Base-by-base conservation (phyloP, 495 filamentous ascomycete species). In the Lasiosphaeriaceae sp. region DNA sequence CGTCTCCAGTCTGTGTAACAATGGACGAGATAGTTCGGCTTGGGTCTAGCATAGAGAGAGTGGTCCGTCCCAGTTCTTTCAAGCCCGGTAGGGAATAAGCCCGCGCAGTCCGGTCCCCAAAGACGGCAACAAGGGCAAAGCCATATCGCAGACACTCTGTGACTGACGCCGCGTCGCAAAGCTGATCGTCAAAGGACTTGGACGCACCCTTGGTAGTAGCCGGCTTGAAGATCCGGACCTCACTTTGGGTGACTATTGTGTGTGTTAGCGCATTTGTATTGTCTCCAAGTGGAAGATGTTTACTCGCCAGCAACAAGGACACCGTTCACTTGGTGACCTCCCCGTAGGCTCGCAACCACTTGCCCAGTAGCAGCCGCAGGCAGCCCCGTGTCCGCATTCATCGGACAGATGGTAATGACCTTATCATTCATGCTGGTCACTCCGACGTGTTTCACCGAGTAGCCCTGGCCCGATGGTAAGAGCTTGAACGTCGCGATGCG, bases 401-500 rank as follows among this genome's bases (percentile, higher is more conserved):
- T 80, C 2, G 94, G 91, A 43, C 80, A 80, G 45, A 98, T 85
- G 22, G 80, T 82, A 39, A 96, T 80, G 19, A 97, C 76, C 54
- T 75, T 83, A 55, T 90, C 90, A 45, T 88, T 84, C n/a, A 90
- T 64, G 16, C 79, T 63, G 16, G 78, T 75, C 21, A 83, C 74
- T 9, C 93, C 92, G 8, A 77, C 87, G 60, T 87, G 81, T 29
- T 85, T 77, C 26, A 85, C 92, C n/a, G 79, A 77, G 68, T 95
- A 97, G 5, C 89, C 85, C 61, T 79, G 77, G 2, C 77, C 70
- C 8, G 83, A 76, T 2, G 94, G 94, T 8, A 97, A 74, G 17
- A 98, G 76, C 72, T 94, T 96, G 74, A 97, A 92, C 0, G 94
- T 97, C 19, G 84, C 84, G 26, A 97, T 73, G 55, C 86, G 86